Base-by-base conservation (phyloP, 2,329 filamentous ascomycete species). In the Coccinonectria pachysandricola region DNA sequence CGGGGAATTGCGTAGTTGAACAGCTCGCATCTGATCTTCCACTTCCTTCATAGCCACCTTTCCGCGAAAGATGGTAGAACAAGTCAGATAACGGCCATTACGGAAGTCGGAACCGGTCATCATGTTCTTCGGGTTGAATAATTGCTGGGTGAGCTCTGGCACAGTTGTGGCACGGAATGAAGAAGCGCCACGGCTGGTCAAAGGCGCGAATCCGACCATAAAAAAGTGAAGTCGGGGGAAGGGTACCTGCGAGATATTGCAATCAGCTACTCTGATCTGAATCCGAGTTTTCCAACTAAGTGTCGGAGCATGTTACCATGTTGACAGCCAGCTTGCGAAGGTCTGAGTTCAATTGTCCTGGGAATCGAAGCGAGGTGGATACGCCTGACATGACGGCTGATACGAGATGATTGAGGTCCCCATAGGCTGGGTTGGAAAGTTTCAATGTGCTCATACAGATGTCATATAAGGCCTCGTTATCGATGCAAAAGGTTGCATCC, bases 111-210 rank as follows among this genome's bases (percentile, higher is more conserved):
- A 92, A 44, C 91, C 91, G 67, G 91, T 91, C 91, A 98, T 98
- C 88, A 98, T 98, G 80, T 98, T 98, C 85, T 96, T 98, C 54
- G 91, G 88, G 72, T 98, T 91, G 73, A 93, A 98, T 86, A 98
- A 96, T 67, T 98, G 91, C 73, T 98, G 91, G 53, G 91, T 96
- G 61, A 98, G 76, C 74, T 98, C 91, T 32, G 91, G 88, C 37
- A 98, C 91, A 54, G 80, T 87, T 62, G 96, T 82, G 46, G 91
- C 88, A 57, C 91, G 91, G 88, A 96, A 98, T 49, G 83, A 85
- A 74, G 91, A 65, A 46, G 87, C 81, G 51, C 65, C 66, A 42
- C 65, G 66, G 63, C 85, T 93, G 61, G 91, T 98, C 54, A 98
- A 76, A 58, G 91, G 91, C 64, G 91, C 88, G 61, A 98, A 98